phyloP scores from a whole-genome alignment of 345 rosid species.

The Sonneratia alba region DNA sequence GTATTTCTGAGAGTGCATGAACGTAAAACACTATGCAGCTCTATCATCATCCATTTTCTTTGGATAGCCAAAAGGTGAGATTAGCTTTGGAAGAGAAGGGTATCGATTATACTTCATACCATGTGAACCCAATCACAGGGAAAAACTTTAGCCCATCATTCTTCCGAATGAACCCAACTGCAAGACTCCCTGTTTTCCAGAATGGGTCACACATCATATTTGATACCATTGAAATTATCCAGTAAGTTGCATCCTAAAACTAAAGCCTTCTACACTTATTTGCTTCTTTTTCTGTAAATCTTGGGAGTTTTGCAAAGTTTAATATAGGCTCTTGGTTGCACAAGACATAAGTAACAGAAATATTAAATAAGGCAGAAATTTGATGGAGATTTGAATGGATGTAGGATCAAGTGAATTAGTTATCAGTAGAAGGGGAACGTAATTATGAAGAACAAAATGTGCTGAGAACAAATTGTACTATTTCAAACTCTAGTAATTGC shows the following conservation, averaged over 20 bases:
- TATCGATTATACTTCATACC: conserved; percentile 83
- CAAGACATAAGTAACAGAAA: background rate
- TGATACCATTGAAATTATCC: conserved; percentile 66
- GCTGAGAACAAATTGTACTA: background rate
- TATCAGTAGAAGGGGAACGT: background rate
- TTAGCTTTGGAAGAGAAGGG: conserved; percentile 87
- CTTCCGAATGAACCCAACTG: conserved; percentile 63
- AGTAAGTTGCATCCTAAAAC: conserved; percentile 37
- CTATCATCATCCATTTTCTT: conserved; percentile 81
- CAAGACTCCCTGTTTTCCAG: conserved; percentile 72
- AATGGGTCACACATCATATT: conserved; percentile 66
- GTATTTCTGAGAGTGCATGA: background rate
- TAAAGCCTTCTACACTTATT: background rate
- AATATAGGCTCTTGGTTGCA: background rate
- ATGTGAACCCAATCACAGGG: conserved; percentile 71
- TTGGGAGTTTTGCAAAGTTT: no score
- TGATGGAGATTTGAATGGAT: background rate
- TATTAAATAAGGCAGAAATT: no score
- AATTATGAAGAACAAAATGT: background rate
- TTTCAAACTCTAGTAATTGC: background rate
- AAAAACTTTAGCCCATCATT: conserved; percentile 77
- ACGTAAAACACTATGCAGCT: conserved; percentile 40
- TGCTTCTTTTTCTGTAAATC: background rate
- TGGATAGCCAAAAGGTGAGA: conserved; percentile 84
- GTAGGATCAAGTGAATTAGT: background rate